A percentile compares a stretch with the other conserved stretches of the same genome.
Conservation (phyloP, 176 grass and related monocot genomes). For the Raddia distichophylla region DNA sequence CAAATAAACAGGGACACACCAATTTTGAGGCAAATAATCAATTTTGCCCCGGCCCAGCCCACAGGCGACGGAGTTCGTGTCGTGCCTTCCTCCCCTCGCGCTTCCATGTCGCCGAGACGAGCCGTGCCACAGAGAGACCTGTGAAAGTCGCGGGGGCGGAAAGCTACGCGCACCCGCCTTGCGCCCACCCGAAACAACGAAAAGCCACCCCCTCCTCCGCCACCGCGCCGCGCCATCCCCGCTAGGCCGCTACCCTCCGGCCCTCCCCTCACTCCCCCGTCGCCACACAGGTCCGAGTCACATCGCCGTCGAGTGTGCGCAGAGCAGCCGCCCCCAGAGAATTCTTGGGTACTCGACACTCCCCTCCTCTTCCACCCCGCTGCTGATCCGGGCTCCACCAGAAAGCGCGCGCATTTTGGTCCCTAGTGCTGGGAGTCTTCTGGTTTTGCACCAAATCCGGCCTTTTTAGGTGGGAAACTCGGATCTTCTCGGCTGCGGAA, state of each 20-base stretch:
- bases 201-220: not conserved
- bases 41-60: too few species aligned
- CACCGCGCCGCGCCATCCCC: not conserved
- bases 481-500: slow-evolving; percentile 37
- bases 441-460: slow-evolving; percentile 44
- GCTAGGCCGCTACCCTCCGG: not conserved
- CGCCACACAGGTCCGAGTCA: not conserved
- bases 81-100: not conserved
- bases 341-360: not conserved
- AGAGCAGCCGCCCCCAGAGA: not conserved
- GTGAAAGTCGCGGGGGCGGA: slow-evolving; percentile 42
- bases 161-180: slow-evolving; percentile 24
- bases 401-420: slow-evolving; percentile 32
- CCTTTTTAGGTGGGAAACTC: slow-evolving; percentile 42
- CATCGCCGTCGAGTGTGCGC: not conserved
- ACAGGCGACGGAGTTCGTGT: slow-evolving; percentile 16
- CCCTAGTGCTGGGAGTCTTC: slow-evolving; percentile 47
- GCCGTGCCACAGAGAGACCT: slow-evolving; percentile 15
- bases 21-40: too few species aligned
- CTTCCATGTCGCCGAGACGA: not conserved
- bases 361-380: not conserved
- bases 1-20: too few species aligned
- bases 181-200: not conserved
- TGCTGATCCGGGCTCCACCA: slow-evolving; percentile 41
- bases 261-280: not conserved